Base-by-base conservation (phyloP, 805 yeast species). In the Maudiozyma pseudohumilis region DNA sequence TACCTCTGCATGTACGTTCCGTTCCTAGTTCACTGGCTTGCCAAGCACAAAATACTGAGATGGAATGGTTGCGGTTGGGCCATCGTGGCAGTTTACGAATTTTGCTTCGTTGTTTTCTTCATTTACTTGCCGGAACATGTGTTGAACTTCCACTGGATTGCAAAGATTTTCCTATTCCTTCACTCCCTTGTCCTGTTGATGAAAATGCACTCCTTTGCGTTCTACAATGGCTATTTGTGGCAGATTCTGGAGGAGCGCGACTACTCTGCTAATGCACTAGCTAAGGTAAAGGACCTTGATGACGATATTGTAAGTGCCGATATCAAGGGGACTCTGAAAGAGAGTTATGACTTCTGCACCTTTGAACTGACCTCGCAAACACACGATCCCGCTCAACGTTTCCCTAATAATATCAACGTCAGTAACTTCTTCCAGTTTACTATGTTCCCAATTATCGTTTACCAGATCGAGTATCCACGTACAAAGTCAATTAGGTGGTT, bases 201-300 rank as follows among this genome's bases (percentile, higher is more conserved):
- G 98, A 92, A 89, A 56, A 80, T 80, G 75, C 97, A 92, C 57
- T 87, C 96, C 2, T 89, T 79, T 55, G 84, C 84, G 2, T 87
- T 83, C 53, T 89, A 78, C 63, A 87, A 88, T 53, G 97, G 97
- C 0, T 86, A 88, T 55, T 63, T 92, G 41, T 84, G 92, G 87
- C 61, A 56, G 17, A 72, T 80, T 29, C 48, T 56, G 20, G 59
- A 64, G 9, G 88, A 82, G 50, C 60, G 79, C 33, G 48, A 65
- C 3, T 69, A 66, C 41, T 72, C 83, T 1, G 60, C 61, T 38
- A 49, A 43, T 3, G 67, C 67, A 34, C 47, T 74, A 32, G 62
- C 65, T 19, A 64, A 65, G 32, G 54, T 68, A 28, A 19, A 29
- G n/a, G 32, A 18, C 12, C 31, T 20, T 3, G 20, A 18, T 6